phyloP scores from a whole-genome alignment of 352 stramenopile species.

The Pythium aphanidermatum region DNA sequence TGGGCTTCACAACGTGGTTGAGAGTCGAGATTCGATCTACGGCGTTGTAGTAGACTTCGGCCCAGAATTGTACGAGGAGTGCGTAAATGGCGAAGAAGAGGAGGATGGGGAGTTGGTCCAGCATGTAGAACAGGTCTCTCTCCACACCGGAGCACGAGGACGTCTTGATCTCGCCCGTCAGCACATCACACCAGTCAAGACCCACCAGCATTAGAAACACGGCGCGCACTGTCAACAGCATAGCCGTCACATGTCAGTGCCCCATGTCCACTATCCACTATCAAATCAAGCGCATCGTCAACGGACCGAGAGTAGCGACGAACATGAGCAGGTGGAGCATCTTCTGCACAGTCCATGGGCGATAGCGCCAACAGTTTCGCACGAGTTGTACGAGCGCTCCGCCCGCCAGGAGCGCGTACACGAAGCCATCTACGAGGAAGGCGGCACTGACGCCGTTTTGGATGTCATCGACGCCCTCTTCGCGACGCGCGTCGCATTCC shows the following conservation, averaged over 20 bases:
- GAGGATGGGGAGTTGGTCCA: constrained; percentile 79
- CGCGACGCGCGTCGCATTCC: constrained; percentile 9
- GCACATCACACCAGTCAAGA: constrained; percentile 75
- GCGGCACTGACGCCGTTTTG: constrained; percentile 44
- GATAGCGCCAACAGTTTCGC: constrained; percentile 80
- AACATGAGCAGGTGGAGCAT: constrained; percentile 85
- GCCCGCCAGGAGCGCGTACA: constrained; percentile 60
- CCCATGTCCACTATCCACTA: neutral
- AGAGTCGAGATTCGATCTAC: constrained; percentile 66
- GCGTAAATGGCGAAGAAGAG: constrained; percentile 79
- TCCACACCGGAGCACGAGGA: constrained; percentile 51
- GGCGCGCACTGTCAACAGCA: constrained; percentile 43
- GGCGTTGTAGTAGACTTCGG: constrained; percentile 87
- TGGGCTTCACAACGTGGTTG: constrained; percentile 59
- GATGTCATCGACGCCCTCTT: constrained; percentile 28
- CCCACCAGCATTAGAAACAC: constrained; percentile 71
- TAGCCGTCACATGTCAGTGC: too few relatives aligned
- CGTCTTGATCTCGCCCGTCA: constrained; percentile 55
- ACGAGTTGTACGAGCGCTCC: constrained; percentile 59
- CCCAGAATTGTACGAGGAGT: constrained; percentile 84
- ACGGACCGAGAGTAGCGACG: constrained; percentile 54
- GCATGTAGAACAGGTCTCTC: constrained; percentile 81
- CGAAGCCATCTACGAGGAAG: constrained; percentile 63
- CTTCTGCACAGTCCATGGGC: constrained; percentile 83
- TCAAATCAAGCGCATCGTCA: too few relatives aligned